A percentile compares a stretch with the other conserved stretches of the same genome.
Evolutionary conservation across 768 basidiomycete genomes (phyloP).

Genomic region (Mycena capillaripes): DNA sequence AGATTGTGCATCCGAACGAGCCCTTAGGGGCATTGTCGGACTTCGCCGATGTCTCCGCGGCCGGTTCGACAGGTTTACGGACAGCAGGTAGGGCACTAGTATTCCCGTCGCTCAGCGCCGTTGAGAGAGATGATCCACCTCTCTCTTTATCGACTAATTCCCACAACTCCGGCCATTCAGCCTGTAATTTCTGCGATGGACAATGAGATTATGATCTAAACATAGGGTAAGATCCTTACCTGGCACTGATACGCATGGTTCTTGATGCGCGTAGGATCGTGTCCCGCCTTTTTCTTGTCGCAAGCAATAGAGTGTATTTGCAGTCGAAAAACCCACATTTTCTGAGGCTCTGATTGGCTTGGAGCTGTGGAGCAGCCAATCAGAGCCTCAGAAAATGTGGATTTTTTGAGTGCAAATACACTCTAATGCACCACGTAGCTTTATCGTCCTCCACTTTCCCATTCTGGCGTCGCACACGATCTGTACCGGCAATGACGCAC

Average conservation of each 20-base stretch:
- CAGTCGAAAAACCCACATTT: too few species aligned
- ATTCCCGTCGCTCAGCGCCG: background rate
- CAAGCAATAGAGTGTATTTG: background rate
- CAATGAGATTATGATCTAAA: background rate
- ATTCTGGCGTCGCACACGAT: background rate
- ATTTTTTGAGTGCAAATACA: too few species aligned
- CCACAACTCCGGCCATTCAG: conserved; percentile 9
- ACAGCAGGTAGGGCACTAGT: background rate
- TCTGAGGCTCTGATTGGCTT: too few species aligned
- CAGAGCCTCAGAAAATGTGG: too few species aligned
- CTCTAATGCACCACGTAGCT: conserved; percentile 4
- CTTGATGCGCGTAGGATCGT: conserved; percentile 15
- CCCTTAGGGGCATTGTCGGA: too few species aligned
- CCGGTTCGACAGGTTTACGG: conserved; percentile 31
- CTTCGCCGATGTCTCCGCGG: too few species aligned
- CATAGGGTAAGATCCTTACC: background rate
- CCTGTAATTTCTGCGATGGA: background rate
- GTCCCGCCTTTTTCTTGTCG: background rate
- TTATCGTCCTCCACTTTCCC: background rate
- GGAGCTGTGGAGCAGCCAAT: too few species aligned
- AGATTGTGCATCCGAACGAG: too few species aligned
- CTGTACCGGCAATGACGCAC: background rate
- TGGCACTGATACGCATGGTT: background rate
- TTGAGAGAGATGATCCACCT: conserved; percentile 1
- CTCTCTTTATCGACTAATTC: background rate